Base-by-base conservation (phyloP, 2,329 filamentous ascomycete genomes). In the Colletotrichum melonis region DNA sequence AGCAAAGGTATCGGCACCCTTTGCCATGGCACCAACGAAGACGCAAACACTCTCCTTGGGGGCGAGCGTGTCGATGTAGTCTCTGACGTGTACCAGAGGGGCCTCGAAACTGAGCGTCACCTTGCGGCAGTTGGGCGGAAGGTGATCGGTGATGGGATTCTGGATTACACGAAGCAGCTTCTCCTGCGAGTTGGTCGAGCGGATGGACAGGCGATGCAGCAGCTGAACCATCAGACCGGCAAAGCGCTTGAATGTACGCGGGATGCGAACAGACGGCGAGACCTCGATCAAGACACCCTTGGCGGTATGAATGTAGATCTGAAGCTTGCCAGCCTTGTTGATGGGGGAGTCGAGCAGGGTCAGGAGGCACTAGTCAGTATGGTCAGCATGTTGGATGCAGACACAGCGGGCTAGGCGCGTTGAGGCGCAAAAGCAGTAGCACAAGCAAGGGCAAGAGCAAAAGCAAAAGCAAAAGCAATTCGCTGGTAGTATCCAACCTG, bases 201-300 rank as follows among this genome's bases (percentile, higher is more conserved):
- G 93, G 80, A 99, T 99, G 56, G 96, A 97, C 55, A 98, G 91
- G 73, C 95, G 93, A 84, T 99, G 97, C 57, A 99, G 91, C 49
- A 99, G 89, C 86, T 99, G 97, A 67, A 99, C 97, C 97, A 99
- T 99, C 74, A 99, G 88, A 85, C 97, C 97, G 58, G 97, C 97
- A 80, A 99, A 99, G 54, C 97, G 95, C 89, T 99, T 99, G 86
- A 99, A 99, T 0, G 97, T 99, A 84, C 97, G 92, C 63, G 97
- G 97, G 77, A 99, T 98, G 80, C 97, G 95, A 72, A 99, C 97
- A 9, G 95, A 95, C n/a, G 97, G 97, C 80, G 95, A 98, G 77
- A 99, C 96, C 86, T 98, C 95, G 80, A 99, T 99, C 78, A 99
- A 88, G 46, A 98, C 96, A 64, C 97, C 96, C 85, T 98, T 98